A percentile compares a stretch with the other conserved stretches of the same genome.
phyloP scores from a whole-genome alignment of 257 asterid genomes.

The Solanum pinnatisectum region DNA sequence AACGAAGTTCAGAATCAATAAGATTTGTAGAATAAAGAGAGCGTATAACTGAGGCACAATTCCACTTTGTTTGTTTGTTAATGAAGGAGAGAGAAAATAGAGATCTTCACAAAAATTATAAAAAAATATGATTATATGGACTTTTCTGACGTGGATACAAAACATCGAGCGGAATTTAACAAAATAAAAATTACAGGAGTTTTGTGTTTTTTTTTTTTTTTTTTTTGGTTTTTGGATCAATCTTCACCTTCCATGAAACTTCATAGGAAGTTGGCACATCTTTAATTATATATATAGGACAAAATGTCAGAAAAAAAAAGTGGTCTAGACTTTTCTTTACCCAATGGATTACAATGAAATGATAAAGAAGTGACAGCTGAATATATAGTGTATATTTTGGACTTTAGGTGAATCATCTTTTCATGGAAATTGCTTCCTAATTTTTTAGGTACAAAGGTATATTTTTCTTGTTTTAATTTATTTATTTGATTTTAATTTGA shows the following conservation, averaged over 20 bases:
- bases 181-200: not conserved
- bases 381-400: not conserved
- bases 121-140: not conserved
- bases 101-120: not conserved
- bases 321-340: not conserved
- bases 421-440: not conserved
- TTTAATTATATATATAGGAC: not conserved
- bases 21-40: not conserved
- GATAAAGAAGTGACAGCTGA: not conserved
- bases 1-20: not conserved
- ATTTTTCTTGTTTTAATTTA: no score
- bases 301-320: not conserved
- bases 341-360: not conserved
- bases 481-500: no score
- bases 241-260: not conserved
- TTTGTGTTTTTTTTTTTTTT: not conserved
- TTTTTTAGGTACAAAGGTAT: not conserved
- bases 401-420: not conserved
- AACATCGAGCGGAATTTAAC: not conserved
- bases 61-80: not conserved
- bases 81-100: not conserved
- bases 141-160: not conserved
- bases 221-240: not conserved
- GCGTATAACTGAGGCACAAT: not conserved
- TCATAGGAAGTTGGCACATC: not conserved